phyloP scores from a whole-genome alignment of 257 asterid species.

The Jacaranda mimosifolia region DNA sequence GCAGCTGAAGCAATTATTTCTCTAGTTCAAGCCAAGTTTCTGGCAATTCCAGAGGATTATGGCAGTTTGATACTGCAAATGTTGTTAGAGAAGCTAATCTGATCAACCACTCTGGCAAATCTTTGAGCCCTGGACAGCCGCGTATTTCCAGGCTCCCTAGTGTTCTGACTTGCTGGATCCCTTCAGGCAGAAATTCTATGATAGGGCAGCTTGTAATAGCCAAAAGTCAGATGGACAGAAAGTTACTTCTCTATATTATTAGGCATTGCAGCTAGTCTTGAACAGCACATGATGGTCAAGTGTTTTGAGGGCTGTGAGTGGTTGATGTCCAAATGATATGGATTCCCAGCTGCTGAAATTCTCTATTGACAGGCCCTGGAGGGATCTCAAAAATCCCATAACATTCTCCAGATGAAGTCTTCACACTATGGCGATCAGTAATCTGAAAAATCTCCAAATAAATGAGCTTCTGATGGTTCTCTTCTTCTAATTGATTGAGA shows the following conservation, averaged over 20 bases:
- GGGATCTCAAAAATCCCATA: conserved; percentile 31
- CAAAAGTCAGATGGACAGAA: conserved; percentile 22
- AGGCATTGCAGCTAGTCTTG: conserved; percentile 27
- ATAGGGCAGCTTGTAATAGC: conserved; percentile 23
- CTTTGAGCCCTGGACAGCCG: neutral
- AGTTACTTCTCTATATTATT: conserved; percentile 5
- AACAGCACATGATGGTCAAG: conserved; percentile 31
- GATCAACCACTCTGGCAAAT: neutral
- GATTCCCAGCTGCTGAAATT: conserved; percentile 30
- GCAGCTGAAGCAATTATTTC: no score
- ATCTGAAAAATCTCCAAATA: conserved; percentile 38
- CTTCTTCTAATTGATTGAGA: conserved; percentile 31
- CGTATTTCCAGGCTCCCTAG: conserved; percentile 27
- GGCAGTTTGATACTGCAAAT: conserved; percentile 27
- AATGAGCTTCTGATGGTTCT: conserved; percentile 20
- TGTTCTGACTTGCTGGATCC: conserved; percentile 26
- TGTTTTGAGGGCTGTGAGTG: conserved; percentile 22
- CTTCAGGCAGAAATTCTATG: conserved; percentile 21
- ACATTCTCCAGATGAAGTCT: conserved; percentile 22
- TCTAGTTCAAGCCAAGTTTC: no score
- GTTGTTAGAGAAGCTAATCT: conserved; percentile 17
- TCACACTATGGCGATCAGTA: conserved; percentile 34
- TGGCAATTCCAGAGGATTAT: neutral
- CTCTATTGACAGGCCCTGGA: conserved; percentile 34
- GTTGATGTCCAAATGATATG: conserved; percentile 24